Evolutionary conservation across 768 basidiomycete genomes (phyloP).

Genomic region (Mycena floridula): DNA sequence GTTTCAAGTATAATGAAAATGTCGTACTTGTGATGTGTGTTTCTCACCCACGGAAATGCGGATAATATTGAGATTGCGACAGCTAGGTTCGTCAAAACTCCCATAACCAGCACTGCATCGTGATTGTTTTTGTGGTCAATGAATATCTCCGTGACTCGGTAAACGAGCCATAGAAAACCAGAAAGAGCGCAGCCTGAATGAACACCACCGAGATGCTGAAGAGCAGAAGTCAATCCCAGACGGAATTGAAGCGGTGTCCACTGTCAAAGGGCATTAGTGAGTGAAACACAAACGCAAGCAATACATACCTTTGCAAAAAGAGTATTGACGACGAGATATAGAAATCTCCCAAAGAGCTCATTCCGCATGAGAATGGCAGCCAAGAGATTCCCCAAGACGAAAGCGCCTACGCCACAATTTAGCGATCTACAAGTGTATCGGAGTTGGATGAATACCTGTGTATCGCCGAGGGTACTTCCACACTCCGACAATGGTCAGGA

Average conservation of each 20-base stretch:
- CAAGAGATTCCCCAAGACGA: constrained; percentile 71
- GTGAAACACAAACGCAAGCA: background rate
- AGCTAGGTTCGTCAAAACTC: constrained; percentile 53
- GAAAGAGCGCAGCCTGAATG: constrained; percentile 80
- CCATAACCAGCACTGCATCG: constrained; percentile 51
- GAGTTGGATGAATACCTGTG: constrained; percentile 18
- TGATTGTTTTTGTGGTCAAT: constrained; percentile 44
- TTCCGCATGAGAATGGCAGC: constrained; percentile 73
- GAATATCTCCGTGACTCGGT: constrained; percentile 50
- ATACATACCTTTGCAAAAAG: constrained; percentile 65
- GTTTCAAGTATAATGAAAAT: background rate
- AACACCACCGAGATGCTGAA: constrained; percentile 79
- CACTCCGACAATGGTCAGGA: constrained; percentile 52
- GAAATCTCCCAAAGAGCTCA: constrained; percentile 72
- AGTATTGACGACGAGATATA: constrained; percentile 69
- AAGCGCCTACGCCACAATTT: constrained; percentile 36
- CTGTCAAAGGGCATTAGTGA: constrained; percentile 6
- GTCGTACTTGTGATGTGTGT: constrained; percentile 74
- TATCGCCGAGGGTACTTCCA: constrained; percentile 66
- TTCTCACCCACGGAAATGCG: constrained; percentile 76
- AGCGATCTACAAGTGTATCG: background rate
- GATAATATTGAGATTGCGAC: constrained; percentile 57
- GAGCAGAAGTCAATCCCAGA: constrained; percentile 63
- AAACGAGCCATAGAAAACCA: constrained; percentile 68
- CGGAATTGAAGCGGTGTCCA: constrained; percentile 62